Evolutionary conservation across 2,329 filamentous ascomycete genomes (phyloP).

Genomic region (Cladosporium colombiae): DNA sequence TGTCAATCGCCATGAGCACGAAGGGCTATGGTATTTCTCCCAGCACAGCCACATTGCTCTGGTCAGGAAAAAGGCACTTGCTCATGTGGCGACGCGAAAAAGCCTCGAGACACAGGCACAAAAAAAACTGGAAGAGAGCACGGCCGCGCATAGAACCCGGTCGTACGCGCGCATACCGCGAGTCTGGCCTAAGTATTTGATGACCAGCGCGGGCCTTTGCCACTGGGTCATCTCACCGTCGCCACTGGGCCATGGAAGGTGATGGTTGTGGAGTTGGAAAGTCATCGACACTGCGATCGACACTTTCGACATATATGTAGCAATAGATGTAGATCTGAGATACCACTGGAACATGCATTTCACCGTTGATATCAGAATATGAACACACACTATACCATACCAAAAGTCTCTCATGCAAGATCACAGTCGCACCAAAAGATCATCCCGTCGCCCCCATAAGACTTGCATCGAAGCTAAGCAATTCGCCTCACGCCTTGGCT

Average conservation of each 20-base stretch:
- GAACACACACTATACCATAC: neutral
- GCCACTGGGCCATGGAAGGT: neutral
- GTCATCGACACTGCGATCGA: neutral
- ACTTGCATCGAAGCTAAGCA: neutral
- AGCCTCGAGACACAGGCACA: neutral
- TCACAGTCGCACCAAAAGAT: neutral
- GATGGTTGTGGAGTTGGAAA: neutral
- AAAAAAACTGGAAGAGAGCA: neutral
- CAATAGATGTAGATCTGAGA: slow-evolving; percentile 2
- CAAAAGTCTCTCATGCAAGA: neutral
- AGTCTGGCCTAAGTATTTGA: neutral
- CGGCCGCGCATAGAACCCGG: neutral
- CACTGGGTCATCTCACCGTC: neutral
- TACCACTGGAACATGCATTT: neutral
- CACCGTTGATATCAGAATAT: neutral
- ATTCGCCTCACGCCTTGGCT: slow-evolving; percentile 2
- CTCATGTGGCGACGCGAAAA: neutral
- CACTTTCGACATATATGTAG: neutral
- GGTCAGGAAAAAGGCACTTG: neutral
- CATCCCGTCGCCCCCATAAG: neutral
- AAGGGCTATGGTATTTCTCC: neutral
- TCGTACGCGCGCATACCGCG: neutral
- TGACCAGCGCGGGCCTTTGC: neutral
- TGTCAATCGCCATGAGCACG: neutral
- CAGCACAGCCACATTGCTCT: neutral